Evolutionary conservation across 495 filamentous ascomycete genomes (phyloP), one percentile per base, ranked within the genome.

Genomic region (Clavariopsis aquatica): DNA sequence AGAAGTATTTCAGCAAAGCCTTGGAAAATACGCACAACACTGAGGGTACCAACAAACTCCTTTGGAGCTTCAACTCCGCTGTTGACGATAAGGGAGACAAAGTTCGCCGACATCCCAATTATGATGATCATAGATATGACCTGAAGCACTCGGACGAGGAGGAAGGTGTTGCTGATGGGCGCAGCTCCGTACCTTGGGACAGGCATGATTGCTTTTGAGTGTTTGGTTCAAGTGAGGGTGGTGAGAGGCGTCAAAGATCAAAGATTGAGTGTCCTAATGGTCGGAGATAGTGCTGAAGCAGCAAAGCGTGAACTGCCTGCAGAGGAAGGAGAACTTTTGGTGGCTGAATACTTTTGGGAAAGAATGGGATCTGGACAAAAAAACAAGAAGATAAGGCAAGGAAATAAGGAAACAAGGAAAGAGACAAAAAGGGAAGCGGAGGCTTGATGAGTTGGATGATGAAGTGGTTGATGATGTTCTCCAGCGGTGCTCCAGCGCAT

Each of bases 51-150:
- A 17, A 96, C 83, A 8, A 98, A 78, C 54, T 92, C 84, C 5
- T 83, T 76, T 0, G 91, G 90, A 0, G 89, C 84, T 7, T 82
- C 80, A 38, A 83, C 80, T 49, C 86, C 81, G 28, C 75, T 80
- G 13, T 78, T 68, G n/a, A 92, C 82, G 61, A 96, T 90, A 28
- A 86, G 77, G n/a, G 85, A 83, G 71, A 96, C 86, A 78, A 96
- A 93, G 73, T 91, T 91, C 58, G 90, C 83, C 0, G 84, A 85
- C 65, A 96, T 84, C 54, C 91, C 91, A 70, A 96, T 88, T 65
- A 92, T 85, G 49, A 85, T 80, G 66, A 96, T 84, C 64, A 98
- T 85, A 22, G 82, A 87, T 52, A 86, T 78, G 51, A 82, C 79
- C 73, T 96, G 87, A 61, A 93, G 81, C 24, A 83, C 79, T 28